Base-by-base conservation (phyloP, 352 stramenopile species). In the Pseudoperonospora humuli region DNA sequence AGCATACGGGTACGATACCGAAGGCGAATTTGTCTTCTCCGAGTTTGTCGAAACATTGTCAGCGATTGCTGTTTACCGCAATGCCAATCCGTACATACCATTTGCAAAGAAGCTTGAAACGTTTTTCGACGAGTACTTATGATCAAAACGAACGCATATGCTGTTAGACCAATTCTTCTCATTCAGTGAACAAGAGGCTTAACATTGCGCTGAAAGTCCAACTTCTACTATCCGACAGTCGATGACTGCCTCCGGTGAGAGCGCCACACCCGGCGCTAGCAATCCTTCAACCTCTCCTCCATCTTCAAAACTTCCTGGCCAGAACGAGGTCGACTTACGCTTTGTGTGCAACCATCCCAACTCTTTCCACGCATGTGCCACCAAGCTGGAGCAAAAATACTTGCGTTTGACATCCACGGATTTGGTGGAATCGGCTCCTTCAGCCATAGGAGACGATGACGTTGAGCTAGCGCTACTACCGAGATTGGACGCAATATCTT, bases 341-440 rank as follows among this genome's bases (percentile, higher is more conserved):
- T 49, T 81, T 1, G 75, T 87, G 5, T 82, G 36, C 23, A 93
- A 49, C 80, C 80, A 93, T 0, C 77, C 77, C 5, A 93, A 21
- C 11, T 90, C 64, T 45, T 88, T 89, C 36, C 86, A 70, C 8
- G 77, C 70, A n/a, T 77, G 74, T 4, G 80, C 80, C 9, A 75
- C 80, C 7, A 93, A 62, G 26, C 77, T 87, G 10, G 80, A 93
- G 42, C 80, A 93, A 63, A 93, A 90, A 41, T 89, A 93, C 56
- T 90, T 90, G 29, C 70, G 73, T 48, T 83, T 80, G 18, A 40
- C 46, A 17, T 31, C 37, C 20, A 58, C 27, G 8, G 39, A 42
- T 31, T 54, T 40, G 15, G 40, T 46, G 1, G 27, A 26, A 32
- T 64, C 27, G 0, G 17, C 7, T 5, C 6, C 24, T 28, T 51